Evolutionary conservation across 192 early-diverging fungal species (phyloP), one percentile per base, ranked within the genome.

Genomic region (Backusella macrospora): DNA sequence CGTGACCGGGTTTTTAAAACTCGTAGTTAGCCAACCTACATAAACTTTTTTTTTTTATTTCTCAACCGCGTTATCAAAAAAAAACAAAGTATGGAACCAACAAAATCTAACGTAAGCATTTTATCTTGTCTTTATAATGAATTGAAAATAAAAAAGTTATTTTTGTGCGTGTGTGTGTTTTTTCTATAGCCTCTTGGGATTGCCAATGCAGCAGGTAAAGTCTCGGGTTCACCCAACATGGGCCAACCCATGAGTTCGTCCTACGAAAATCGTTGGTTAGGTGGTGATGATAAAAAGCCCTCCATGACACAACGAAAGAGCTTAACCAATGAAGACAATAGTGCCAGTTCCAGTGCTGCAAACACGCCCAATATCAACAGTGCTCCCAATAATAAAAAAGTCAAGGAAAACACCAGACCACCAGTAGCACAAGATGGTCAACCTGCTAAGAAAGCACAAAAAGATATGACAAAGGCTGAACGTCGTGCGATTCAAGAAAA

Each of bases 381-480:
- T 34, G 2, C 29, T 2, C 29, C 29, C 16, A 44, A 45, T 21
- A 26, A 48, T 14, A 43, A 45, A 13, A 71, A 71, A 44, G 52
- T 5, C 49, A 71, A 71, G 40, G 43, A 72, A 4, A 42, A 64
- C 6, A 16, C 55, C 12, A 44, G 42, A 12, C 66, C 40, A 48
- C 45, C 48, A 9, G 23, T 52, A 3, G 6, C 68, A 5, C 10
- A 43, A 2, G 23, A 65, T 16, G 29, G 29, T 34, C 52, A 59
- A 26, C 65, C 72, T 62, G 71, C 49, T 18, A 75, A 74, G 52
- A 85, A 81, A 46, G 44, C 68, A 9, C 73, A 73, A 52, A 94
- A 93, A 77, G 81, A 90, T 45, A 91, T 95, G 92, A 95, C 93
- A 26, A 97, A 96, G 72, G 93, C 93, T 29, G 95, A 98, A 85